These are phyloP conservation scores for Elsinoe ampelina DNA, from an alignment of 2,329 filamentous ascomycete species.

Conservation along the genomic window DNA sequence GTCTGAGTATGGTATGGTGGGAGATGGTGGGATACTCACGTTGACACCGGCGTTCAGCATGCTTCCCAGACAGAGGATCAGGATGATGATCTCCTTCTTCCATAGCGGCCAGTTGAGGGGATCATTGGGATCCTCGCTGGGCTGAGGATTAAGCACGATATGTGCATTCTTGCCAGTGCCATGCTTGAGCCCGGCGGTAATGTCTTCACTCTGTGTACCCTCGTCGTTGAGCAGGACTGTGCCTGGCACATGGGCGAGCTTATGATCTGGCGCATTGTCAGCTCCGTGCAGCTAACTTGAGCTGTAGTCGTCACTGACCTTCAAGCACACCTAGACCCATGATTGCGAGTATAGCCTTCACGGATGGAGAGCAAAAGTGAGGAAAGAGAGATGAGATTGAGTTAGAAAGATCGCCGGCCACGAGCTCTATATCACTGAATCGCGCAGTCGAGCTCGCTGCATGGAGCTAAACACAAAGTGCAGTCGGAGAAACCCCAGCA, in stretches of 20 bases:
- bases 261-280: conserved; percentile 7
- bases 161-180: conserved; percentile 17
- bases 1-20: not conserved
- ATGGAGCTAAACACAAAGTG: not conserved
- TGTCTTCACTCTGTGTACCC: conserved; percentile 10
- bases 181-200: conserved; percentile 16
- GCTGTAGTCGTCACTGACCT: not conserved
- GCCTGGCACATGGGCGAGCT: conserved; percentile 16
- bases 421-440: conserved; percentile 8
- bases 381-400: not conserved
- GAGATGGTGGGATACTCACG: conserved; percentile 18
- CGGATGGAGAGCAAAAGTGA: not conserved
- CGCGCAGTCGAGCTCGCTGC: not conserved
- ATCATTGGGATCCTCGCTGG: conserved; percentile 26
- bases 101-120: conserved; percentile 26
- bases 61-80: conserved; percentile 15
- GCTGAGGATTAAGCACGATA: conserved; percentile 19
- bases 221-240: conserved; percentile 18
- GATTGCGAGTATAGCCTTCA: not conserved
- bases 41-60: conserved; percentile 32
- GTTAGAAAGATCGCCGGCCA: not conserved
- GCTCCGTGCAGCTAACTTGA: not conserved
- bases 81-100: conserved; percentile 30
- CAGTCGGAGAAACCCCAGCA: not conserved
- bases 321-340: conserved; percentile 14